Base-by-base conservation (phyloP, 1,284 basidiomycete genomes). In the Rhodotorula glutinis region DNA sequence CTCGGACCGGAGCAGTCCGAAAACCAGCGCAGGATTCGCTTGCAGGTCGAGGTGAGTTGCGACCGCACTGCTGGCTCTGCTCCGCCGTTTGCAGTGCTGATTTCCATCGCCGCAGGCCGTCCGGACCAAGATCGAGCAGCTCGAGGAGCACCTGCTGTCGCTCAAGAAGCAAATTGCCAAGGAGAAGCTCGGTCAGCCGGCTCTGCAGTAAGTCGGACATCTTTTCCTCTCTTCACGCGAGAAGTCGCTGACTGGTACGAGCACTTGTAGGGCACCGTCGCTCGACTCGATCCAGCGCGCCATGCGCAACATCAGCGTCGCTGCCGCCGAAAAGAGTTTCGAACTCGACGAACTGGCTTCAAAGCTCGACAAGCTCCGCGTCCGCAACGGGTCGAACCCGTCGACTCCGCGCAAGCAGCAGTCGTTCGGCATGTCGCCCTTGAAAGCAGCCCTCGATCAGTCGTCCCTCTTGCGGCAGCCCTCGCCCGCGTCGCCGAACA, bases 1-100 rank as follows among this genome's bases (percentile, higher is more conserved):
- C 82, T 94, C n/a, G 88, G 88, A 10, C 91, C 92, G 0, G 92
- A 94, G 75, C 87, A 91, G 75, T 80, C 86, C n/a, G 91, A 93
- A 77, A 87, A 86, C 4, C 92, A 92, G 76, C 85, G 82, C 17
- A 86, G 87, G 62, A 79, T 94, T 38, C 84, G 91, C 52, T 85
- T 86, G 63, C 82, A 83, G 63, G 86, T 90, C 47, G 81, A 86
- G 73, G 89, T 88, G 72, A 53, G 85, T 29, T 52, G 25, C n/a
- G 27, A 3, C 13, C 5, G 11, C 7, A 14, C 30, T 19, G 19
- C 21, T 33, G 8, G 23, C 41, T 27, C 2, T 38, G 16, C 43
- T 14, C 23, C 47, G 4, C 7, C 55, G 56, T 16, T 44, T 11
- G 23, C 21, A 5, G 9, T 25, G 4, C 1, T 30, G 9, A 9